These are phyloP conservation scores for Vigna radiata DNA, from an alignment of 306 rosid genomes.

Conservation along the genomic window DNA sequence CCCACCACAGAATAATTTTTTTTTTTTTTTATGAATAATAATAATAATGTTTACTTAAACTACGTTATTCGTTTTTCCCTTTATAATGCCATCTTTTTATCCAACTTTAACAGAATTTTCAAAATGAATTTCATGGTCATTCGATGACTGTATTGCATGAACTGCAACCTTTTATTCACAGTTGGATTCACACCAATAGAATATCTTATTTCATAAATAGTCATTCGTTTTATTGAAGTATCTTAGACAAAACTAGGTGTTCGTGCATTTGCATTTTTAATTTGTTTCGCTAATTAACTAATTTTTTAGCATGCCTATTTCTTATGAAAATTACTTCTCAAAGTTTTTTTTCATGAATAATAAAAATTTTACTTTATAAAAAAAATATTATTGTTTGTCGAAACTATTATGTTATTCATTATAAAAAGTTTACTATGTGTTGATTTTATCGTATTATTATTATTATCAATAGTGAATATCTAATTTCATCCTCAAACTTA, in stretches of 20 bases:
- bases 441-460: too few species aligned
- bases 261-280: background rate
- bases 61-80: too few species aligned
- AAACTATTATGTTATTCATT: too few species aligned
- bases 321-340: background rate
- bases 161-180: conserved; percentile 41
- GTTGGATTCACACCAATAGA: conserved; percentile 60
- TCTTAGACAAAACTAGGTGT: conserved; percentile 40
- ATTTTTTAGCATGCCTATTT: conserved; percentile 18
- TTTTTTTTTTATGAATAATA: conserved; percentile 38
- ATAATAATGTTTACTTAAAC: conserved; percentile 38
- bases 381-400: too few species aligned
- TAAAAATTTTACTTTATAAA: too few species aligned
- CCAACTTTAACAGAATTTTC: conserved; percentile 58
- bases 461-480: too few species aligned
- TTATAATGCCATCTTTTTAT: conserved; percentile 34
- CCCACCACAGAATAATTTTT: conserved; percentile 59
- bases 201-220: conserved; percentile 35
- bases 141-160: conserved; percentile 46
- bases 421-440: too few species aligned
- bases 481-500: too few species aligned
- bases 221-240: conserved; percentile 30
- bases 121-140: conserved; percentile 27
- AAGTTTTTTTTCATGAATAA: too few species aligned
- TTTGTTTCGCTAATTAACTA: too few species aligned